phyloP scores from a whole-genome alignment of 2,329 filamentous ascomycete species.

The Hypoxylon sp. region DNA sequence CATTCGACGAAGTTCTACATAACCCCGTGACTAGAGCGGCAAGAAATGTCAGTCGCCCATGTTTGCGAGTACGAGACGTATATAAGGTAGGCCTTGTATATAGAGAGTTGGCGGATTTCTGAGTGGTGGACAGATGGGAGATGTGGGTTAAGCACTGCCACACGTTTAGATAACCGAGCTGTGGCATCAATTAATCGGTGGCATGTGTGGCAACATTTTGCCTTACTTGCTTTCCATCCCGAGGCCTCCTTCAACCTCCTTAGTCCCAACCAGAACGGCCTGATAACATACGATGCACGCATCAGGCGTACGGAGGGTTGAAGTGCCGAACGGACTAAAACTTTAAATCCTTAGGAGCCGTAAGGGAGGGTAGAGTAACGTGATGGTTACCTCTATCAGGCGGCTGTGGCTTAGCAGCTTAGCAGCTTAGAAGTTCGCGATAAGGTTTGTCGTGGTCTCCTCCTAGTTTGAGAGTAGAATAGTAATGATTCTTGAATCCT shows the following conservation, averaged over 20 bases:
- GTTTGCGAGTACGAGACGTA: background rate
- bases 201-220: conserved; percentile 3
- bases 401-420: too few relatives aligned
- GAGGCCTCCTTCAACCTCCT: background rate
- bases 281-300: background rate
- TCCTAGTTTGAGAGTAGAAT: too few relatives aligned
- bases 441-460: too few relatives aligned
- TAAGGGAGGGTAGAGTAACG: too few relatives aligned
- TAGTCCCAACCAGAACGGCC: background rate
- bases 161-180: conserved; percentile 8
- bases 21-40: conserved; percentile 18
- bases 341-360: too few relatives aligned
- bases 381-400: too few relatives aligned
- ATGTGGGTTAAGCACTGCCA: background rate
- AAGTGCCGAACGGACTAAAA: too few relatives aligned
- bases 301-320: too few relatives aligned
- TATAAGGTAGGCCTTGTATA: background rate
- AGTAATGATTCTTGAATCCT: too few relatives aligned
- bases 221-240: background rate
- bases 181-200: conserved; percentile 8
- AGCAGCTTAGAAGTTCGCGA: too few relatives aligned
- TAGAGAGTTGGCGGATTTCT: background rate
- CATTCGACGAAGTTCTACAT: background rate
- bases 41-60: background rate
- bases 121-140: conserved; percentile 3